Evolutionary conservation across 23 red algal genomes (phyloP).

Genomic region (Chondrus crispus): DNA sequence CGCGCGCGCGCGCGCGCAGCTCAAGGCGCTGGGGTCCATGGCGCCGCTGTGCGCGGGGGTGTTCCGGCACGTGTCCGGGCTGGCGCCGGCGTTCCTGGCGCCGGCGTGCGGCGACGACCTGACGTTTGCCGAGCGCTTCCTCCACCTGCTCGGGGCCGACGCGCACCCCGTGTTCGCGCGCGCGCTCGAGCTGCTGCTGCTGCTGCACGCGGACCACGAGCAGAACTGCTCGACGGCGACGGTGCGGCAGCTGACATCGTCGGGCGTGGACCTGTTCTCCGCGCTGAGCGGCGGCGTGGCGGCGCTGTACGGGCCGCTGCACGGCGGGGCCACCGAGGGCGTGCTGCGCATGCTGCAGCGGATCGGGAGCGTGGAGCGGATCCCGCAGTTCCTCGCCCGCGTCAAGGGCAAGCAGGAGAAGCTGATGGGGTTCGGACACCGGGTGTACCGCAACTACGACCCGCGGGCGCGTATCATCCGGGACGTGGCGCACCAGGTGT

Average conservation of each 20-base stretch:
- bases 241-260: constrained; percentile 73
- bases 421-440: constrained; percentile 97
- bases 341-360: constrained; percentile 80
- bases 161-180: background rate
- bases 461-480: constrained; percentile 79
- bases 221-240: constrained; percentile 96
- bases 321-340: constrained; percentile 93
- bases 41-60: too few species aligned
- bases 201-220: constrained; percentile 97
- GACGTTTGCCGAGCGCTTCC: constrained; percentile 68
- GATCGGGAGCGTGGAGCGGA: constrained; percentile 46
- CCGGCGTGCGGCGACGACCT: background rate
- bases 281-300: constrained; percentile 65
- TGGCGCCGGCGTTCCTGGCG: background rate
- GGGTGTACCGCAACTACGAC: constrained; percentile 93
- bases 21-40: too few species aligned
- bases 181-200: constrained; percentile 74
- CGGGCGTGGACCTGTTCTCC: constrained; percentile 84
- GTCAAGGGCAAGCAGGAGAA: constrained; percentile 75
- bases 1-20: too few species aligned
- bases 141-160: constrained; percentile 45
- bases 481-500: constrained; percentile 66
- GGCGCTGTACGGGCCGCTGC: constrained; percentile 89
- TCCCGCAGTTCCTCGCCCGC: constrained; percentile 68
- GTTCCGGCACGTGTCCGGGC: background rate